These are phyloP conservation scores for Cunninghamia lanceolata DNA, from an alignment of 75 land plant genomes.

Conservation along the genomic window DNA sequence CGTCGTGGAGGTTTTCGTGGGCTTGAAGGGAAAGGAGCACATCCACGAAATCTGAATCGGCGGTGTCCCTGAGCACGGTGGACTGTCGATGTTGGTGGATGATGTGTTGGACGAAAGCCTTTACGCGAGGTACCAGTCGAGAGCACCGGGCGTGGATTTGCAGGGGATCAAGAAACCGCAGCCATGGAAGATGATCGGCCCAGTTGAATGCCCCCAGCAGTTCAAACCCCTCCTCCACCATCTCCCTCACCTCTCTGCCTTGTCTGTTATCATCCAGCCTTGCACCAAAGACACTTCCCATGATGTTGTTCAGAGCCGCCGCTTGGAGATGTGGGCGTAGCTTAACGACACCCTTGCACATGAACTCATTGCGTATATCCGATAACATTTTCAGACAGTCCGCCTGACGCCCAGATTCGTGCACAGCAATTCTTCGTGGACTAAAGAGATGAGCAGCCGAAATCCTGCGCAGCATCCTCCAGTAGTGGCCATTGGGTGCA, in stretches of 20 bases:
- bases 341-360: slow-evolving; percentile 11
- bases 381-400: slow-evolving; percentile 39
- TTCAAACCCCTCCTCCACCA: slow-evolving; percentile 74
- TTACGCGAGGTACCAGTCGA: slow-evolving; percentile 21
- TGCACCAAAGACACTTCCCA: too few relatives aligned
- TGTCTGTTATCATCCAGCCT: background rate
- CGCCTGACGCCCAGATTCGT: slow-evolving; percentile 14
- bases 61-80: background rate
- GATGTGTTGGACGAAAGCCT: slow-evolving; percentile 24
- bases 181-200: too few relatives aligned
- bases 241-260: slow-evolving; percentile 25
- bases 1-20: slow-evolving; percentile 34
- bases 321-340: slow-evolving; percentile 42
- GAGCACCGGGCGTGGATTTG: slow-evolving; percentile 43
- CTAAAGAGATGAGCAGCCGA: slow-evolving; percentile 58
- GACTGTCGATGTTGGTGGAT: slow-evolving; percentile 10
- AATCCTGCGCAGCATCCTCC: slow-evolving; percentile 51
- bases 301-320: slow-evolving; percentile 49
- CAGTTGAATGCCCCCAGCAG: slow-evolving; percentile 25
- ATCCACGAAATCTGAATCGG: too few relatives aligned
- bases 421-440: slow-evolving; percentile 36
- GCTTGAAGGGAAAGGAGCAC: too few relatives aligned
- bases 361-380: slow-evolving; percentile 27
- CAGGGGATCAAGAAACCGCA: slow-evolving; percentile 30
- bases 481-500: too few relatives aligned